Base-by-base conservation (phyloP, 768 basidiomycete species). In the Gymnopilus junonius region DNA sequence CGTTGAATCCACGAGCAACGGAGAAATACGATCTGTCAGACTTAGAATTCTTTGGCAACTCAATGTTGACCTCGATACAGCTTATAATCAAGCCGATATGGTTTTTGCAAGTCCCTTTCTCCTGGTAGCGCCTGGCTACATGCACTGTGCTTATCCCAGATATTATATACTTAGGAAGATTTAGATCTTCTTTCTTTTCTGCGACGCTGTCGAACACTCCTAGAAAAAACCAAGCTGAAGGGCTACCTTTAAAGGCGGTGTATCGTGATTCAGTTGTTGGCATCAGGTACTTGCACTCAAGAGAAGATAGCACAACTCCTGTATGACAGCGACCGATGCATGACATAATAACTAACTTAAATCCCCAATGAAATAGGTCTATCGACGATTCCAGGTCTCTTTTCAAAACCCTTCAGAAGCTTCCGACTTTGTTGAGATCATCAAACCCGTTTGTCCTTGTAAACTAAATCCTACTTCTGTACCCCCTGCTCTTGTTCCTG, bases 201-300 rank as follows among this genome's bases (percentile, higher is more conserved):
- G 79, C 79, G 14, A 69, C 83, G 55, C 69, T 75, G 23, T 69
- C 76, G 17, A 64, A 70, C 31, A 71, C 69, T 37, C 55, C 74
- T 63, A 58, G 73, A 65, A 68, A 76, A 71, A 62, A 77, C 68
- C 46, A 76, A 58, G 43, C 77, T 12, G 87, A 89, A 66, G 83
- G 84, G 23, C 79, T 89, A 31, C 91, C 92, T n/a, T 75, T 94
- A 43, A 93, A 92, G 73, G 92, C 90, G 8, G 90, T 93, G 10
- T 91, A 91, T 71, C 87, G 89, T 23, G 91, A 90, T 59, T 79
- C 83, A 4, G 79, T 88, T 0, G 89, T 93, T 27, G 92, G 92
- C 12, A 83, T 94, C 46, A 87, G 92, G 23, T 94, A 93, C 68
- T 76, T 92, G 34, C 80, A 89, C 64, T 82, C 83, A 27, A 79